Conservation (phyloP, 169 alveolate genomes). For the Toxoplasma gondii region DNA sequence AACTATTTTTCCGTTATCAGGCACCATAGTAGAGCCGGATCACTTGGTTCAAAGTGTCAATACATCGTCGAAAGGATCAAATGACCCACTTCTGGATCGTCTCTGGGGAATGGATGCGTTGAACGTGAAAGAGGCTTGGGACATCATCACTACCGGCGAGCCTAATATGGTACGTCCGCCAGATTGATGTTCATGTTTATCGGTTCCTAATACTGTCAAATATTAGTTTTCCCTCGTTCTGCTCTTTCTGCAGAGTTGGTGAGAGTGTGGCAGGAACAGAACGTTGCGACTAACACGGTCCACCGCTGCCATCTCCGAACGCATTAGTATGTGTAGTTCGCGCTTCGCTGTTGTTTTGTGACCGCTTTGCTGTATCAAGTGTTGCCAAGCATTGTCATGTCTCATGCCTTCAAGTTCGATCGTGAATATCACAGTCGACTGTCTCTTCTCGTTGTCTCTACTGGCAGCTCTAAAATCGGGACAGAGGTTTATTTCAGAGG, state of each 20-base stretch:
- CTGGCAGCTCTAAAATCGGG: not conserved
- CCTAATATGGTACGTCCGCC: not conserved
- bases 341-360: too few species aligned
- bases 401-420: too few species aligned
- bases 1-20: not conserved
- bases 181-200: not conserved
- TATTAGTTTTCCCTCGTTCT: too few species aligned
- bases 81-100: not conserved
- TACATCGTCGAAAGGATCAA: not conserved
- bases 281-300: not conserved
- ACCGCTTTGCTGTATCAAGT: too few species aligned
- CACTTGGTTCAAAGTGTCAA: not conserved
- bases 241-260: not conserved
- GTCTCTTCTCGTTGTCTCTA: not conserved
- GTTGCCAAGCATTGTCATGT: too few species aligned
- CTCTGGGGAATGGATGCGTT: conserved; percentile 10
- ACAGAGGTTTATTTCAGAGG: not conserved
- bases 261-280: not conserved
- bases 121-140: not conserved
- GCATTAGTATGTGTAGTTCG: too few species aligned
- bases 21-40: conserved; percentile 21
- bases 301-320: not conserved
- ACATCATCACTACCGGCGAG: not conserved
- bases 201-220: too few species aligned
- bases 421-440: too few species aligned